Evolutionary conservation across 2,329 filamentous ascomycete genomes (phyloP).

Genomic region (Penicillium sp.): DNA sequence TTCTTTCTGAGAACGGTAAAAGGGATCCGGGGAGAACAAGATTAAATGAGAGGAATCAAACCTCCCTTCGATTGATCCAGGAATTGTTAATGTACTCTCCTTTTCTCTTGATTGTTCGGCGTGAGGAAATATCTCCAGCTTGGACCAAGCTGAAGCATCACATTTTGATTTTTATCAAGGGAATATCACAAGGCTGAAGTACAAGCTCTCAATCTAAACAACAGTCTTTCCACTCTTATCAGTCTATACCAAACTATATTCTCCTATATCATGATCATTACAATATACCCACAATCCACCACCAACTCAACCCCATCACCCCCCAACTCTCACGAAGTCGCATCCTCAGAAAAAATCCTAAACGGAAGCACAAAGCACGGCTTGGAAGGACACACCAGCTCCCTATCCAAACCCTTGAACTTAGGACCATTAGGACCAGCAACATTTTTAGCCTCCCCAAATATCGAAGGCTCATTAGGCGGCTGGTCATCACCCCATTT

Average conservation of each 20-base stretch:
- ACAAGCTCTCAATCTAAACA: neutral
- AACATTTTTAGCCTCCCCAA: constrained; percentile 57
- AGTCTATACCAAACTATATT: neutral
- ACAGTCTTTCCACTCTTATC: neutral
- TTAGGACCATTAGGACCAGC: constrained; percentile 62
- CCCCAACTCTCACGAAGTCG: neutral
- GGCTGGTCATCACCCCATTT: constrained; percentile 64
- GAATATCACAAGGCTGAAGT: neutral
- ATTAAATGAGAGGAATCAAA: no score
- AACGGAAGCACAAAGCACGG: constrained; percentile 48
- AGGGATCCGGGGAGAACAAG: neutral
- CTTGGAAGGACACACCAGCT: constrained; percentile 56
- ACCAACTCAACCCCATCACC: neutral
- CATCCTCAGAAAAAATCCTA: constrained; percentile 21
- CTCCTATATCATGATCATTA: neutral
- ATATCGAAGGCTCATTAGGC: constrained; percentile 50
- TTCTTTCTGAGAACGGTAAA: neutral
- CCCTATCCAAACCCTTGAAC: constrained; percentile 59
- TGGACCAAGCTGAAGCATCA: no score
- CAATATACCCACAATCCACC: neutral
- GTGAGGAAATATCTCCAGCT: no score
- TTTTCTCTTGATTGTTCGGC: no score
- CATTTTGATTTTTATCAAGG: no score
- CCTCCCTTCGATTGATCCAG: no score
- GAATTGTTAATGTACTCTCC: no score